Conservation (phyloP, 192 early-diverging fungal genomes). For the Podila clonocystis region DNA sequence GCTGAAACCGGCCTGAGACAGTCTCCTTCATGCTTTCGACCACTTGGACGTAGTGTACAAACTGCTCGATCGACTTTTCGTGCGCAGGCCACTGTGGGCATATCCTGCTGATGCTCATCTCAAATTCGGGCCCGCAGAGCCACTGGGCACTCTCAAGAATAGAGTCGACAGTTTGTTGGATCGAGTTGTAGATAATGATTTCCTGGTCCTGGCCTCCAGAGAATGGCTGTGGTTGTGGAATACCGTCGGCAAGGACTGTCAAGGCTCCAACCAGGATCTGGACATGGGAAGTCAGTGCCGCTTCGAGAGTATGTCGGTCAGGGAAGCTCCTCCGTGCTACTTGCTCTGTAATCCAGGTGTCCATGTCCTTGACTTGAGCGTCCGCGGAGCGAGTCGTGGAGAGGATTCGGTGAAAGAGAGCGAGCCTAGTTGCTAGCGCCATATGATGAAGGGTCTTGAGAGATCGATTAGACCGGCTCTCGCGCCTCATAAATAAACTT, state of each 20-base stretch:
- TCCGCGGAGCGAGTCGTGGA: conserved; percentile 23
- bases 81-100: conserved; percentile 37
- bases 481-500: conserved; percentile 35
- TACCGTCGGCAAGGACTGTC: conserved; percentile 9
- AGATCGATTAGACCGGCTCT: conserved; percentile 12
- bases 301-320: conserved; percentile 27
- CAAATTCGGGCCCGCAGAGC: conserved; percentile 49
- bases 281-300: conserved; percentile 9
- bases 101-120: conserved; percentile 43
- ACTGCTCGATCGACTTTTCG: conserved; percentile 29
- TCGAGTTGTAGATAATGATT: conserved; percentile 19
- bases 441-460: conserved; percentile 12
- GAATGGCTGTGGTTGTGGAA: conserved; percentile 7
- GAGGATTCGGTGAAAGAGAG: conserved; percentile 31
- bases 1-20: conserved; percentile 34
- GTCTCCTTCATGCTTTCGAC: conserved; percentile 46
- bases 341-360: conserved; percentile 35
- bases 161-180: conserved; percentile 24
- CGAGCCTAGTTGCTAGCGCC: conserved; percentile 35
- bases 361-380: conserved; percentile 33
- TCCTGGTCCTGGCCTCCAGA: conserved; percentile 24
- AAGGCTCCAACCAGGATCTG: conserved; percentile 8
- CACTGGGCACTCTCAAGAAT: conserved; percentile 31
- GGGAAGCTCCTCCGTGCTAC: conserved; percentile 10
- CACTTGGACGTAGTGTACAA: conserved; percentile 45